Percentiles rank a stretch among this genome's conserved stretches.
phyloP scores from a whole-genome alignment of 164 flowering plant species.

The Platanus orientalis region DNA sequence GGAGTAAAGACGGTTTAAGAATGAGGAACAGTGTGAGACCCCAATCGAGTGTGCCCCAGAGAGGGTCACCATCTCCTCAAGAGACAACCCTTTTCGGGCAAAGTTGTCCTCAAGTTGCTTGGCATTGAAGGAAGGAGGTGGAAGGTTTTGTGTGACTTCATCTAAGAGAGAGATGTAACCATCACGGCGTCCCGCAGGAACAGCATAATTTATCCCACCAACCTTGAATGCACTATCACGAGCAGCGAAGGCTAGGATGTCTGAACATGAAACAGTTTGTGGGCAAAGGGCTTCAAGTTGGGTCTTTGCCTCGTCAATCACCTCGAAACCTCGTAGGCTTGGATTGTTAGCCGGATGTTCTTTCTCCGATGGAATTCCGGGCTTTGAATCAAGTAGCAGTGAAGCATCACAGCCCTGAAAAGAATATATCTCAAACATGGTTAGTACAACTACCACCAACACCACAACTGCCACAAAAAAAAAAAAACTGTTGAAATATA shows the following conservation, averaged over 20 bases:
- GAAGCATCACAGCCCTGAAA: slow-evolving; percentile 21
- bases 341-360: slow-evolving; percentile 11
- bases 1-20: slow-evolving; percentile 21
- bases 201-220: slow-evolving; percentile 8
- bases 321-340: slow-evolving; percentile 16
- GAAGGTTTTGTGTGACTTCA: slow-evolving; percentile 5
- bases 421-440: not conserved
- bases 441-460: not conserved
- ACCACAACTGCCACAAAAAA: too few relatives aligned
- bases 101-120: slow-evolving; percentile 8
- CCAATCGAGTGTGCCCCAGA: slow-evolving; percentile 21
- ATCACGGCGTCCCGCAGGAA: slow-evolving; percentile 17
- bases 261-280: slow-evolving; percentile 20
- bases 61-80: slow-evolving; percentile 20
- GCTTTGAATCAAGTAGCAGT: slow-evolving; percentile 8
- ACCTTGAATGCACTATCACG: slow-evolving; percentile 13
- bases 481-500: too few relatives aligned
- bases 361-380: slow-evolving; percentile 11
- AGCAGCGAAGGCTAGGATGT: slow-evolving; percentile 23
- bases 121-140: slow-evolving; percentile 10
- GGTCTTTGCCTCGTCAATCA: slow-evolving; percentile 19
- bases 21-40: slow-evolving; percentile 15
- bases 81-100: slow-evolving; percentile 10
- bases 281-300: slow-evolving; percentile 16
- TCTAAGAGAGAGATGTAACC: slow-evolving; percentile 6